Percentiles rank a stretch among this genome's conserved stretches.
These are phyloP conservation scores for Ganoderma lingzhi DNA, from an alignment of 1,284 basidiomycete genomes.

Conservation along the genomic window DNA sequence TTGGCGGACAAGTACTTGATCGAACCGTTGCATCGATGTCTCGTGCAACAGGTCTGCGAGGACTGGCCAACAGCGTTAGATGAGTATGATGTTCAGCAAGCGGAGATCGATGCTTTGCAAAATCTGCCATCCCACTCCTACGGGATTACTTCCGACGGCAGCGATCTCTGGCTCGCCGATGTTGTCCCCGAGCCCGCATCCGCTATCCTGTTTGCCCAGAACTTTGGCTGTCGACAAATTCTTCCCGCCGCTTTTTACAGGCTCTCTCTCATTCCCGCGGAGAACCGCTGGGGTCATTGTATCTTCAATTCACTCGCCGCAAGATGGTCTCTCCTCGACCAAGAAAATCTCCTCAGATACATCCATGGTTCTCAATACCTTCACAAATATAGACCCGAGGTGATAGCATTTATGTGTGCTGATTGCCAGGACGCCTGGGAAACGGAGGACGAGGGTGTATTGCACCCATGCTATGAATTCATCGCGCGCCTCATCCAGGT, in stretches of 20 bases:
- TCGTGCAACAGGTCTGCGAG: not conserved
- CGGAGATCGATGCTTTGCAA: not conserved
- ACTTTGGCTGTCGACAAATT: not conserved
- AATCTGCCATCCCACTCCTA: too few species aligned
- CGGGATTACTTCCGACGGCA: too few species aligned
- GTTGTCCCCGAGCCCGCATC: not conserved
- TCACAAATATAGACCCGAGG: not conserved
- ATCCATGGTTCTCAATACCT: not conserved
- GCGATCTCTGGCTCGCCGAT: too few species aligned
- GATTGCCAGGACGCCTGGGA: not conserved
- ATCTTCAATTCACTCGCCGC: not conserved
- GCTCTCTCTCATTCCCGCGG: not conserved
- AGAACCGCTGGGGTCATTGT: too few species aligned
- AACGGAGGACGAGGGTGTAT: not conserved
- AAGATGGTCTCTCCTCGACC: not conserved
- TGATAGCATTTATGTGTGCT: not conserved
- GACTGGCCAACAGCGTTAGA: not conserved
- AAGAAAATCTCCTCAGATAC: not conserved
- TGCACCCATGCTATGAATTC: not conserved
- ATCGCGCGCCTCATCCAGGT: not conserved
- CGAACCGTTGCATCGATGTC: not conserved
- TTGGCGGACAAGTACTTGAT: not conserved
- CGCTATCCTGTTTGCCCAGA: not conserved
- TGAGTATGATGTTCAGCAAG: not conserved
- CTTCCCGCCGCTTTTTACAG: not conserved